A percentile compares a stretch with the other conserved stretches of the same genome.
These are phyloP conservation scores for Purpureocillium takamizusanense DNA, from an alignment of 2,329 filamentous ascomycete species.

Conservation along the genomic window DNA sequence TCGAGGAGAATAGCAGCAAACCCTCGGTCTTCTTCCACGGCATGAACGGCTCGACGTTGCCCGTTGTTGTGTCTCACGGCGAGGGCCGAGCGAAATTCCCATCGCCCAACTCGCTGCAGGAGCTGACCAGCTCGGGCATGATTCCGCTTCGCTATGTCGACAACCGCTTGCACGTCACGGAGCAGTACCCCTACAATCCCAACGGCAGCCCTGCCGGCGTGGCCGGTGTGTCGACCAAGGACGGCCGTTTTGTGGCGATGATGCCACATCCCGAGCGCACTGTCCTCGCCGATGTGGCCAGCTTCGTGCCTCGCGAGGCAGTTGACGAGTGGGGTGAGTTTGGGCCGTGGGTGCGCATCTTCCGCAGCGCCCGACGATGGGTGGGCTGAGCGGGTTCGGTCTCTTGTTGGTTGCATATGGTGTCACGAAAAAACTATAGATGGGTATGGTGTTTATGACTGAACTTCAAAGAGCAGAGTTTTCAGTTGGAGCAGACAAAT, in stretches of 20 bases:
- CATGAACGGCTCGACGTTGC: constrained; percentile 74
- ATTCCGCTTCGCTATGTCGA: constrained; percentile 79
- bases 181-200: constrained; percentile 77
- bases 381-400: constrained; percentile 45
- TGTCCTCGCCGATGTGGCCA: constrained; percentile 68
- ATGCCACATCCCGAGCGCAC: constrained; percentile 96
- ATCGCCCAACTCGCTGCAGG: constrained; percentile 39
- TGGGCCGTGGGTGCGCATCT: constrained; percentile 79
- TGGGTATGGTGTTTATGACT: too few species aligned
- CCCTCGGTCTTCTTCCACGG: constrained; percentile 83
- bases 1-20: constrained; percentile 48
- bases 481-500: too few species aligned
- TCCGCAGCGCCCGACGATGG: constrained; percentile 82
- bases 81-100: constrained; percentile 75
- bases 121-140: constrained; percentile 56
- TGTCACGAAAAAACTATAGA: background rate
- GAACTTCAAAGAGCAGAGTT: too few species aligned
- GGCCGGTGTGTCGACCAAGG: constrained; percentile 65
- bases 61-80: constrained; percentile 83
- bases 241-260: constrained; percentile 76
- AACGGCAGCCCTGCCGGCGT: constrained; percentile 80
- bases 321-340: constrained; percentile 66
- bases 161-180: constrained; percentile 65
- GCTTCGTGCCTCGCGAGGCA: constrained; percentile 56
- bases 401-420: background rate